phyloP scores from a whole-genome alignment of 1,139 yeast species.

The Zygoascus sp. region DNA sequence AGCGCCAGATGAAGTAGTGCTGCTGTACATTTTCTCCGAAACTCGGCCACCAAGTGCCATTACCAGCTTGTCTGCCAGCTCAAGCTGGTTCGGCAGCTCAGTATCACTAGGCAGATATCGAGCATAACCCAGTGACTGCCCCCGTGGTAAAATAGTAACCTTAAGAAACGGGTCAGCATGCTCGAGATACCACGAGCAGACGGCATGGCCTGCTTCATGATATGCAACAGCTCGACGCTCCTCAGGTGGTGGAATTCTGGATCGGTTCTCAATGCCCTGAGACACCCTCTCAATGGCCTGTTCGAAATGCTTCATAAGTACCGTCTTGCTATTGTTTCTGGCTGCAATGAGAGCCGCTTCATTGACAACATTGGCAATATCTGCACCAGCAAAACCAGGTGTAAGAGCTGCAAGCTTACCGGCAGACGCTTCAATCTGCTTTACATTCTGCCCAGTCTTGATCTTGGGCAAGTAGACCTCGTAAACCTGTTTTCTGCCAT shows the following conservation, averaged over 20 bases:
- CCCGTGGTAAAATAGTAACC: conserved; percentile 94
- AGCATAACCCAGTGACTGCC: conserved; percentile 96
- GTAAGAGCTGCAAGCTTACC: conserved; percentile 92
- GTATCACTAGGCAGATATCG: conserved; percentile 94
- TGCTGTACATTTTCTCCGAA: conserved; percentile 86
- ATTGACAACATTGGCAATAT: conserved; percentile 92
- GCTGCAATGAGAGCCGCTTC: conserved; percentile 98
- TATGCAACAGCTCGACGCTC: conserved; percentile 90
- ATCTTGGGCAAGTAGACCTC: conserved; percentile 74
- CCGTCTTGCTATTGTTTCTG: conserved; percentile 61
- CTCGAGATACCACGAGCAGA: conserved; percentile 91
- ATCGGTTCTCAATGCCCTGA: conserved; percentile 91
- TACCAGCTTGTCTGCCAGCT: conserved; percentile 80
- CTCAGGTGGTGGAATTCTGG: conserved; percentile 72
- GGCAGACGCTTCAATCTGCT: conserved; percentile 47
- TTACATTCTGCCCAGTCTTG: conserved; percentile 45
- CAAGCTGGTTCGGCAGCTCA: conserved; percentile 70
- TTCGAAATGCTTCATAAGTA: conserved; percentile 77
- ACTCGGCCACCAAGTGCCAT: conserved; percentile 98
- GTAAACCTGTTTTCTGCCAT: conserved; percentile 88
- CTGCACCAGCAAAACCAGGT: conserved; percentile 98
- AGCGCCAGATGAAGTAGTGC: conserved; percentile 90
- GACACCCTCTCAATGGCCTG: conserved; percentile 95
- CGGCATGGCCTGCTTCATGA: conserved; percentile 98
- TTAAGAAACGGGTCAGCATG: conserved; percentile 89